Evolutionary conservation across 768 basidiomycete genomes (phyloP), one percentile per base, ranked within the genome.

Genomic region (Heimioporus sp.): DNA sequence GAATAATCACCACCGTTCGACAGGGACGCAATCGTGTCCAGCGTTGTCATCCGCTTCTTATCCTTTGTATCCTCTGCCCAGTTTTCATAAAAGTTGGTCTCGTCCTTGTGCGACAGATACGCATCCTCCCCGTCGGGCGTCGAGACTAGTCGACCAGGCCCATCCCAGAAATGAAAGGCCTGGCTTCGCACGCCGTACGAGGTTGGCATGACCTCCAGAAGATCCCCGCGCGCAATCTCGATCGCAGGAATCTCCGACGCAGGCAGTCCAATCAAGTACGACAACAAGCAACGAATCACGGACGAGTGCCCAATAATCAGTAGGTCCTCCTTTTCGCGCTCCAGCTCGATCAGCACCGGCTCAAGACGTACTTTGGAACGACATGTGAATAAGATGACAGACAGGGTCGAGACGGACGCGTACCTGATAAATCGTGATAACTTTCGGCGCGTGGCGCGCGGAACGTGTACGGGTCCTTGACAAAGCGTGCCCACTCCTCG

Each of bases 201-300:
- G 10, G 90, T 86, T 2, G 91, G 90, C 0, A 90, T 82, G 44
- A 93, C 89, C 68, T 99, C 97, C 36, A 98, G 80, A n/a, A 98
- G 74, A 65, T 99, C 97, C 0, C 97, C 97, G 12, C 97, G 82
- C 35, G 96, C 92, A 60, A 99, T 87, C 70, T 98, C 96, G 48
- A 98, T 96, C 1, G 93, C 95, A 0, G 97, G 97, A 41, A 99
- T 97, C 67, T 99, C 97, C 24, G 88, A 87, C 0, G 96, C 92
- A 6, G 94, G 92, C 4, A 98, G 77, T 7, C 97, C 97, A 58
- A 93, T 92, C 60, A 93, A 85, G 68, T 93, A 93, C 3, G 94
- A 87, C 41, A 98, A 81, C 52, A 99, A 77, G 73, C 97, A 99
- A 16, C 97, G 86, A 62, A 98, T 97, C 65, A 98, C 97, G 37